Evolutionary conservation across 2,329 filamentous ascomycete species (phyloP), one percentile per base, ranked within the genome.

Genomic region (Endothia cerciana): DNA sequence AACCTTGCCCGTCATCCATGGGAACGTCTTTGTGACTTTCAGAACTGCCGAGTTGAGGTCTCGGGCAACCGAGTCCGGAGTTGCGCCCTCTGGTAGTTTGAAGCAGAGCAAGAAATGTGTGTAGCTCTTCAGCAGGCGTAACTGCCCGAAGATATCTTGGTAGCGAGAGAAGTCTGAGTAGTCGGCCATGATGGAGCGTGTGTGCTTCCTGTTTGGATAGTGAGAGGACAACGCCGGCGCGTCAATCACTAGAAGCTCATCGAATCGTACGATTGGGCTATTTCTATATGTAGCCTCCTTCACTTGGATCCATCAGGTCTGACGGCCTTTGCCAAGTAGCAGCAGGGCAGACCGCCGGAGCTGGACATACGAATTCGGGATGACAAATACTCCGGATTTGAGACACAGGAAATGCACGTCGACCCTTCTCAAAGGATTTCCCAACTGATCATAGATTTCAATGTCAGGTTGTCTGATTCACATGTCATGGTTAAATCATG

Each of bases 1-100:
- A 1, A 74, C 70, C 56, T 68, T 60, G 2, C 69, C 69, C 1
- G 65, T 70, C n/a, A 74, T 43, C 72, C 72, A 74, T 28, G 73
- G 72, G 38, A 65, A 75, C 74, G 62, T 59, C 57, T 15, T 38
- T 19, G 57, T 38, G 36, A 28, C 38, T 43, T 59, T 38, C 22
- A 59, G 22, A 4, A 38, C 57, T 28, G 30, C 36, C 8, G 17
- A 28, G 11, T 38, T 45, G 22, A 28, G 22, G 13, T 59, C 57
- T 45, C 17, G 36, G 17, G 47, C 47, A 30, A 51, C 25, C 6
- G 47, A 28, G 1, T 17, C 47, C 47, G 47, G 47, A 28, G 47
- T 40, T n/a, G 38, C 13, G 17, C 57, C 57, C 3, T 59, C 57
- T 7, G 36, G 36, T 6, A 59, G 19, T 7, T 19, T 22, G 22